These are phyloP conservation scores for Phylloporus sp. DNA, from an alignment of 768 basidiomycete species.

Conservation along the genomic window DNA sequence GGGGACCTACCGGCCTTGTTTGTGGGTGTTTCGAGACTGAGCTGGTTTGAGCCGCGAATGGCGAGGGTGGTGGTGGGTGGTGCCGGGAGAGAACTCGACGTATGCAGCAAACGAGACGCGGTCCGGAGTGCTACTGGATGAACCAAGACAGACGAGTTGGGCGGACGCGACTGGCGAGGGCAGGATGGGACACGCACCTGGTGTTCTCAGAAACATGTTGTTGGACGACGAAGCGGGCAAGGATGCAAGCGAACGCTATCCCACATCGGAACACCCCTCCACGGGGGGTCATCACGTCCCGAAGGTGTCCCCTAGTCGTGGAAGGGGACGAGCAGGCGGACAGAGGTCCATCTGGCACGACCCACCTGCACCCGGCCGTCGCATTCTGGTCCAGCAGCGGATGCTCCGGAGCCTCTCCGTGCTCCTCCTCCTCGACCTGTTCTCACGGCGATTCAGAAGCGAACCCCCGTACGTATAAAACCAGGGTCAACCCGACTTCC, in stretches of 20 bases:
- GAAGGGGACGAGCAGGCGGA: too few species aligned
- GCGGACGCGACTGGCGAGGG: conserved; percentile 32
- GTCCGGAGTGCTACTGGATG: conserved; percentile 35
- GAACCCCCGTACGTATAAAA: conserved; percentile 28
- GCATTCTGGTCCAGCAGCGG: too few species aligned
- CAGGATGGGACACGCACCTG: conserved; percentile 29
- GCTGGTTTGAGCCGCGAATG: conserved; percentile 74
- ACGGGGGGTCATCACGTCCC: conserved; percentile 3
- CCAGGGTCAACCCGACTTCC: conserved; percentile 2
- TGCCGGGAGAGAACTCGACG: conserved; percentile 42
- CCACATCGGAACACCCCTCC: conserved; percentile 16
- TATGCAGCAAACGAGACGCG: conserved; percentile 51
- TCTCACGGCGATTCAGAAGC: conserved; percentile 25
- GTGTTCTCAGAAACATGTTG: conserved; percentile 38
- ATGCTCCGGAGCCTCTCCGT: too few species aligned
- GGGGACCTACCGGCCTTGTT: conserved; percentile 80
- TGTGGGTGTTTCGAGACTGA: conserved; percentile 79
- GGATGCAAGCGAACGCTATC: neutral
- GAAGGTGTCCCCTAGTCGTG: conserved; percentile 11
- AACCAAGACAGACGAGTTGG: too few species aligned
- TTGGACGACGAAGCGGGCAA: neutral
- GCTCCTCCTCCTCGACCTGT: too few species aligned
- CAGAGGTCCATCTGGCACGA: too few species aligned
- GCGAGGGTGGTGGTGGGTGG: conserved; percentile 68
- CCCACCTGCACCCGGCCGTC: too few species aligned